Evolutionary conservation across 331 rosid genomes (phyloP).

Genomic region (Saraca asoca): DNA sequence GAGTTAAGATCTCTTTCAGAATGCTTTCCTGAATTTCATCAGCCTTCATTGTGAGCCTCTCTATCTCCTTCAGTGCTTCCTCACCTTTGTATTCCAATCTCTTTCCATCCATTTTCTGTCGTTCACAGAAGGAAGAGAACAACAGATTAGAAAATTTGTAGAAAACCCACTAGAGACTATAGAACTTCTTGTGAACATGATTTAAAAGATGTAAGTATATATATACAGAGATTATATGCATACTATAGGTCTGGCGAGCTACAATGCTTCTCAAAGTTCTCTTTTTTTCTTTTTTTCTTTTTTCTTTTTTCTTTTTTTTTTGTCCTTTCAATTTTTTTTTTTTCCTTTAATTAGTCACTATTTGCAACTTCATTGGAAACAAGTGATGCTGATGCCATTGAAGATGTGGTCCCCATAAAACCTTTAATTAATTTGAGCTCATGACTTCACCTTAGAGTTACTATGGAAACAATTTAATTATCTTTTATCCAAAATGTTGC

Average conservation of each 20-base stretch:
- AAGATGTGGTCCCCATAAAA: too few relatives aligned
- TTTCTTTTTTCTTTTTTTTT: slow-evolving; percentile 33
- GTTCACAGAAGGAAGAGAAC: slow-evolving; percentile 26
- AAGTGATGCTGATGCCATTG: too few relatives aligned
- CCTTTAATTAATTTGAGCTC: too few relatives aligned
- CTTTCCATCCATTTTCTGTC: slow-evolving; percentile 62
- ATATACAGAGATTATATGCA: slow-evolving; percentile 37
- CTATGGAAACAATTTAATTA: too few relatives aligned
- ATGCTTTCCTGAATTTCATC: slow-evolving; percentile 64
- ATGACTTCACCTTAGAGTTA: too few relatives aligned
- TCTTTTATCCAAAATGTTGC: too few relatives aligned
- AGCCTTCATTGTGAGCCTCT: slow-evolving; percentile 67
- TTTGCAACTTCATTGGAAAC: too few relatives aligned
- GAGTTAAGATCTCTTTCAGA: slow-evolving; percentile 61
- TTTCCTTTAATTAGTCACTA: too few relatives aligned
- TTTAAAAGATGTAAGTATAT: slow-evolving; percentile 35
- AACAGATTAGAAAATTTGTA: slow-evolving; percentile 2
- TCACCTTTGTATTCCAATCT: slow-evolving; percentile 87
- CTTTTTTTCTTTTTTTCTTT: slow-evolving; percentile 2
- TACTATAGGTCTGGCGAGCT: slow-evolving; percentile 25
- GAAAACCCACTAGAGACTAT: slow-evolving; percentile 23
- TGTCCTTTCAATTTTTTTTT: neutral
- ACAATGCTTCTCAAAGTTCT: slow-evolving; percentile 25
- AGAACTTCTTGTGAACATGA: slow-evolving; percentile 34
- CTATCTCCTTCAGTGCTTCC: slow-evolving; percentile 82